phyloP scores from a whole-genome alignment of 2,329 filamentous ascomycete genomes.

The Cytospora piceae region DNA sequence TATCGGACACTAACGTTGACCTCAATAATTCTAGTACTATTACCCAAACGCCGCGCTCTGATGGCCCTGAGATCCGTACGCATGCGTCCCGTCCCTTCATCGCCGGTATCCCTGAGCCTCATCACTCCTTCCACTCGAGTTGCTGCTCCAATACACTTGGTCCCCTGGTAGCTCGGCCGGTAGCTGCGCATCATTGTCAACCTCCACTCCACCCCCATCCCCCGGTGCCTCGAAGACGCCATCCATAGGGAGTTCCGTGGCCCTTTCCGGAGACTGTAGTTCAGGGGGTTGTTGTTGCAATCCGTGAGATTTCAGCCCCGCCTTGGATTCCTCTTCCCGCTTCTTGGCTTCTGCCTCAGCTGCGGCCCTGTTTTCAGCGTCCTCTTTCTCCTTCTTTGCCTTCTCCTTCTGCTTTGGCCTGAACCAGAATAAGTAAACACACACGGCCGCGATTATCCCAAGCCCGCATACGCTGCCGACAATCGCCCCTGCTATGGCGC shows the following conservation, averaged over 20 bases:
- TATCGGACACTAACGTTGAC: background rate
- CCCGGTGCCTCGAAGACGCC: conserved; percentile 14
- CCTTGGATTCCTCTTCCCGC: conserved; percentile 4
- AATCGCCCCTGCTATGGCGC: conserved; percentile 18
- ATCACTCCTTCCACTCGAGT: background rate
- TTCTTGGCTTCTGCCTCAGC: background rate
- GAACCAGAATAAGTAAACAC: conserved; percentile 23
- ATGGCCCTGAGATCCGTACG: background rate
- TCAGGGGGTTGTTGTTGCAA: conserved; percentile 10
- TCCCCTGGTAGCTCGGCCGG: conserved; percentile 21
- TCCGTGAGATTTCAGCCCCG: background rate
- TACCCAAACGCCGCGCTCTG: background rate
- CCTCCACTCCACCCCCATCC: conserved; percentile 7
- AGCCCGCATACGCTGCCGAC: conserved; percentile 22
- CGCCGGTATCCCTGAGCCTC: background rate
- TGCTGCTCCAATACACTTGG: conserved; percentile 6
- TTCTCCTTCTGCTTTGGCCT: conserved; percentile 17
- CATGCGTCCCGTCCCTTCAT: background rate
- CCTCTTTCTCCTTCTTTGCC: conserved; percentile 14
- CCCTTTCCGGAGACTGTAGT: conserved; percentile 2
- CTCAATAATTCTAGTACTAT: background rate
- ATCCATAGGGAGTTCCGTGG: background rate
- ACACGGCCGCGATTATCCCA: conserved; percentile 21
- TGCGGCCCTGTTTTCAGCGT: background rate
- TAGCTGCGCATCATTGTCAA: conserved; percentile 8